Evolutionary conservation across 768 basidiomycete genomes (phyloP), one percentile per base, ranked within the genome.

Genomic region (Boletus sp.): DNA sequence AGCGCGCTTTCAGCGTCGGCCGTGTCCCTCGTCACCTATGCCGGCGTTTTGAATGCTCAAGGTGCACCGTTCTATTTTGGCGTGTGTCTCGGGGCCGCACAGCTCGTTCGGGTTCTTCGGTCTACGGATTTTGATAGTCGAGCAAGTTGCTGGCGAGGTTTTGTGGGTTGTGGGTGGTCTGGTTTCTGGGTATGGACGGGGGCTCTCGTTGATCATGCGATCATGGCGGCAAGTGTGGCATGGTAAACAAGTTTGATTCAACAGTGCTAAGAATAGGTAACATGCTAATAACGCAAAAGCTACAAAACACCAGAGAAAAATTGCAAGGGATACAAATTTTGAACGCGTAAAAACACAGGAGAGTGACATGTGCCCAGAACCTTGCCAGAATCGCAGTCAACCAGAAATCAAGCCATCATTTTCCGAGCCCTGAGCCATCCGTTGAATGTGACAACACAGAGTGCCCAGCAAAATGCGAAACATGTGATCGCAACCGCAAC

Each of bases 101-200:
- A 98, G 66, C 81, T 98, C 2, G 84, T 81, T 6, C 87, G 90
- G 53, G 81, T 97, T 19, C 71, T 97, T 19, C 76, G 79, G 62
- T 74, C 69, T 30, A 95, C 92, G 4, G 79, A 97, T 62, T 93
- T 93, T 56, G 77, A 95, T 47, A 73, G 68, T 57, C 79, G 93
- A 7, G 64, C 74, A 21, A 93, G 91, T 69, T 97, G 94, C 66
- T 97, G 94, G 94, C 79, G 79, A 56, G 90, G 90, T 7, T 99
- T 99, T 55, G 80, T 83, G 7, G 84, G 85, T 1, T 96, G 93
- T 69, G 92, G 92, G 0, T 92, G 87, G 85, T 76, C 88, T 27
- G 94, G 94, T 0, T 88, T 90, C 58, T 87, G 86, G 84, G 73
- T 96, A 13, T 94, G 89, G 90, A 80, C 83, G 71, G 94, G 93